phyloP scores from a whole-genome alignment of 331 rosid species.

The Ulmus americana region DNA sequence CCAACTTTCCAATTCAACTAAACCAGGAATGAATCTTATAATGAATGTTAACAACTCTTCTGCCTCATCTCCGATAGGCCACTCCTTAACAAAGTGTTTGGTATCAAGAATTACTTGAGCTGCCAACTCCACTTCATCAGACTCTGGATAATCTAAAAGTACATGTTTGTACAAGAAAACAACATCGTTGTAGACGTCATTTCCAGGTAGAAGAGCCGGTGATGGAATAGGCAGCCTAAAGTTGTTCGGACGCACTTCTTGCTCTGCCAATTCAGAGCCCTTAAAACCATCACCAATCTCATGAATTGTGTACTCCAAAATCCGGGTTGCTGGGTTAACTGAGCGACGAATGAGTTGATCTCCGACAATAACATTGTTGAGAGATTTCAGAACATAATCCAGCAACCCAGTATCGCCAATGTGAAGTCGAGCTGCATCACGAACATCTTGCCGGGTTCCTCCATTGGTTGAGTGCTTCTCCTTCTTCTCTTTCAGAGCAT shows the following conservation, averaged over 20 bases:
- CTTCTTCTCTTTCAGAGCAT: slow-evolving; percentile 67
- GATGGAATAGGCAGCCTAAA: slow-evolving; percentile 19
- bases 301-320: slow-evolving; percentile 67
- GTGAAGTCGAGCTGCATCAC: slow-evolving; percentile 78
- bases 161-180: slow-evolving; percentile 56
- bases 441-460: slow-evolving; percentile 78
- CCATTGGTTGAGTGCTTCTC: slow-evolving; percentile 35
- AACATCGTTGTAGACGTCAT: slow-evolving; percentile 62
- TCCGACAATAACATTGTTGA: slow-evolving; percentile 74
- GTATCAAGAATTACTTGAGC: slow-evolving; percentile 62
- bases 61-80: slow-evolving; percentile 52
- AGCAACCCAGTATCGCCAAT: slow-evolving; percentile 95
- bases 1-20: slow-evolving; percentile 21
- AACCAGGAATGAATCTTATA: slow-evolving; percentile 44
- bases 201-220: slow-evolving; percentile 38
- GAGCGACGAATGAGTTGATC: slow-evolving; percentile 55
- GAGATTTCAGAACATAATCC: slow-evolving; percentile 75
- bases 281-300: slow-evolving; percentile 38
- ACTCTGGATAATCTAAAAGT: slow-evolving; percentile 53
- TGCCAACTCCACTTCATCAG: slow-evolving; percentile 52
- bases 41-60: slow-evolving; percentile 55
- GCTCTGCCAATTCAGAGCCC: slow-evolving; percentile 26
- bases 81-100: slow-evolving; percentile 70
- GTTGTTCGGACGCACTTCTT: slow-evolving; percentile 7
- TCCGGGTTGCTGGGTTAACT: slow-evolving; percentile 59